phyloP scores from a whole-genome alignment of 441 rosid genomes.

The Erodium chrysanthum region DNA sequence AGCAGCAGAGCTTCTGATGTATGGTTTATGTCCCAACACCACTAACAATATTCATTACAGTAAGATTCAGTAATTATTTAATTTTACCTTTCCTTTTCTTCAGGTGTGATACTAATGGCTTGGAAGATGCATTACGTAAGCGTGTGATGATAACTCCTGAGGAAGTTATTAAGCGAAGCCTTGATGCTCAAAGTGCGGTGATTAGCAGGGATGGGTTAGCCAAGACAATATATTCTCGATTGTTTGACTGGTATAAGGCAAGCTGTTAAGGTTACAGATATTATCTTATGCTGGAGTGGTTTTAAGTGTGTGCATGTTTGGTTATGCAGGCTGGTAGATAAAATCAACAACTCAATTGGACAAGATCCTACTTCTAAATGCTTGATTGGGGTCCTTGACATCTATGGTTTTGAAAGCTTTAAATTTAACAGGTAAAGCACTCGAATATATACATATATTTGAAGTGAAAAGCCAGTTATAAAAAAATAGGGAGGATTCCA shows the following conservation, averaged over 20 bases:
- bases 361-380: conserved; percentile 71
- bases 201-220: conserved; percentile 69
- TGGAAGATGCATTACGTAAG: conserved; percentile 66
- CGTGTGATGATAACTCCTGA: conserved; percentile 82
- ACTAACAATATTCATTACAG: not conserved
- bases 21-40: conserved; percentile 17
- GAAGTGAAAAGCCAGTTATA: not conserved
- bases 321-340: conserved; percentile 55
- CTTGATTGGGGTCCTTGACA: conserved; percentile 68
- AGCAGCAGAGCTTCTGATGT: conserved; percentile 57
- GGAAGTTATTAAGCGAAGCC: conserved; percentile 57
- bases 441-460: not conserved
- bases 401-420: conserved; percentile 74
- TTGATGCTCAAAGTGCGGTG: conserved; percentile 53
- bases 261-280: not conserved
- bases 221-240: conserved; percentile 59
- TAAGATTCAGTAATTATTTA: conserved; percentile 2
- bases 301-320: not conserved
- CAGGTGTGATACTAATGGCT: conserved; percentile 55
- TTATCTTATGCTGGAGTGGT: not conserved
- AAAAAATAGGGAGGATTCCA: not conserved
- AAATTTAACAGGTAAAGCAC: conserved; percentile 49
- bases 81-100: conserved; percentile 7
- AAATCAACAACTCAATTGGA: conserved; percentile 64
- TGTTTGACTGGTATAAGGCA: conserved; percentile 56